These are phyloP conservation scores for Seminavis robusta DNA, from an alignment of 108 stramenopile genomes.

Conservation along the genomic window DNA sequence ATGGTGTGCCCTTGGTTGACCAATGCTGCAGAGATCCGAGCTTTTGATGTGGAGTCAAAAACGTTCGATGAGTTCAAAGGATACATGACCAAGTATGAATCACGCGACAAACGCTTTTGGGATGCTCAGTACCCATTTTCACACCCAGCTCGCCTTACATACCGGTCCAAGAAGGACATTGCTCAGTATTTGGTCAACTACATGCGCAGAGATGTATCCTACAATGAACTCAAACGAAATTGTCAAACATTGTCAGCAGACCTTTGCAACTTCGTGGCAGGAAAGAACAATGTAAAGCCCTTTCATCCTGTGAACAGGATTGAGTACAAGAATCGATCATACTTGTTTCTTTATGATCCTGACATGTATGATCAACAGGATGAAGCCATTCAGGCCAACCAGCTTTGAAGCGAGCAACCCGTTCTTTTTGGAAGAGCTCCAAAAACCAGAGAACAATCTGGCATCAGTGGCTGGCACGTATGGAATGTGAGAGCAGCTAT, in stretches of 20 bases:
- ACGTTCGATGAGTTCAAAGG: slow-evolving; percentile 48
- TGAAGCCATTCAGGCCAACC: no score
- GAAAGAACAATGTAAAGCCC: slow-evolving; percentile 57
- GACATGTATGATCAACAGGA: no score
- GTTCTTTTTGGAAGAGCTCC: no score
- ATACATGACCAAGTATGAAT: slow-evolving; percentile 40
- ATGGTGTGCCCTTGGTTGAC: slow-evolving; percentile 56
- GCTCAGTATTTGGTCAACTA: slow-evolving; percentile 68
- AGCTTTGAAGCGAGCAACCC: no score
- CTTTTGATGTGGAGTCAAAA: slow-evolving; percentile 43
- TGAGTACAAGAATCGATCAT: slow-evolving; percentile 47
- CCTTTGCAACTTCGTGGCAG: slow-evolving; percentile 55
- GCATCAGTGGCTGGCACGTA: no score
- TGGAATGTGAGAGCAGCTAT: no score
- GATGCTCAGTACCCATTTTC: slow-evolving; percentile 53
- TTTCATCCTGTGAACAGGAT: slow-evolving; percentile 56
- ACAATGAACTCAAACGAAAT: slow-evolving; percentile 57
- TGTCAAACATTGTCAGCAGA: slow-evolving; percentile 76
- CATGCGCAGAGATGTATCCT: slow-evolving; percentile 44
- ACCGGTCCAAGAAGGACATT: slow-evolving; percentile 40
- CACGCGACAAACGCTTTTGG: slow-evolving; percentile 36
- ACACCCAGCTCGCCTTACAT: slow-evolving; percentile 49
- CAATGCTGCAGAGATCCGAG: slow-evolving; percentile 52
- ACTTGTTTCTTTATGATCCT: slow-evolving; percentile 71
- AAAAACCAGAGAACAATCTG: no score